Base-by-base conservation (phyloP, 1,284 basidiomycete species). In the Hymenochaete sp. region DNA sequence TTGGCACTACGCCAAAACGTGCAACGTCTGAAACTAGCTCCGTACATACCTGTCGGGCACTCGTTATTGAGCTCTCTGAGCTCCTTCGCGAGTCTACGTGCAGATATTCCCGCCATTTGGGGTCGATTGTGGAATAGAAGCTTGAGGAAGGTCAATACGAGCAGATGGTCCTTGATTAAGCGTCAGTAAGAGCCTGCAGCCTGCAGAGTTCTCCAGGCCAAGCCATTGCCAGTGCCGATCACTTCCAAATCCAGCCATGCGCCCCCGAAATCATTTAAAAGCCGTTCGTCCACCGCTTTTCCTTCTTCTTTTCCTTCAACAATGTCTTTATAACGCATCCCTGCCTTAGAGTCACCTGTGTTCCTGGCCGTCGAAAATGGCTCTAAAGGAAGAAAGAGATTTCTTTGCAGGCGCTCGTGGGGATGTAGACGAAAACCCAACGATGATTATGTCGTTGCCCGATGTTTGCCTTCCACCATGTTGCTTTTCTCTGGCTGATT, bases 391-490 rank as follows among this genome's bases (percentile, higher is more conserved):
- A n/a, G n/a, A n/a, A n/a, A n/a, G n/a, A n/a, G n/a, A n/a, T n/a
- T n/a, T 68, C 64, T 54, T 55, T 62, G 62, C 71, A 77, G 71
- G 75, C 72, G 75, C 75, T 78, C 75, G 75, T 65, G 72, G 71
- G 59, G 72, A 77, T 64, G 64, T 56, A 77, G 72, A 78, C n/a
- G n/a, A n/a, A n/a, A n/a, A n/a, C n/a, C n/a, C n/a, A n/a, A n/a
- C n/a, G n/a, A n/a, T 38, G 36, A n/a, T n/a, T n/a, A n/a, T n/a
- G n/a, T n/a, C n/a, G n/a, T n/a, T n/a, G n/a, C n/a, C n/a, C n/a
- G n/a, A n/a, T n/a, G n/a, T n/a, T n/a, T n/a, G n/a, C n/a, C n/a
- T n/a, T n/a, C n/a, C n/a, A n/a, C n/a, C n/a, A n/a, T n/a, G n/a
- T n/a, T n/a, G n/a, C n/a, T n/a, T n/a, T n/a, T n/a, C n/a, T n/a